Conservation (phyloP, 1,284 basidiomycete genomes). For the Fomitopsis betulina region DNA sequence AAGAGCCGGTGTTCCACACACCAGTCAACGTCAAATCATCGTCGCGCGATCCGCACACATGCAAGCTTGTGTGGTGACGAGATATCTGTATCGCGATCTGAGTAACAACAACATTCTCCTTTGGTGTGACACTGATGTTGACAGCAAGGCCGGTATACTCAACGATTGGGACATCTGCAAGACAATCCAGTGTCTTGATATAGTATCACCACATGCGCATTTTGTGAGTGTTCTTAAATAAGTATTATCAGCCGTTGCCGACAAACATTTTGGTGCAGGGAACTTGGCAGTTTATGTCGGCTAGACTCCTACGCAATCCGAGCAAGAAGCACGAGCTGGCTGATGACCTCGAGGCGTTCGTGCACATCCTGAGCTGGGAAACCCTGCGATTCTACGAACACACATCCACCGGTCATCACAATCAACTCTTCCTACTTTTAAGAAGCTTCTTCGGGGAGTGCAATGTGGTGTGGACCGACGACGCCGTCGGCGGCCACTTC, state of each 20-base stretch:
- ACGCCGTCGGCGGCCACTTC: too few relatives aligned
- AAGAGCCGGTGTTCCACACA: too few relatives aligned
- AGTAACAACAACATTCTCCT: constrained; percentile 5
- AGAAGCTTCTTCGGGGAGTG: too few relatives aligned
- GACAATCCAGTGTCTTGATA: not conserved
- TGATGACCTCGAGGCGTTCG: constrained; percentile 11
- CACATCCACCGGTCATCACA: not conserved
- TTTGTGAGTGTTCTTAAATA: not conserved
- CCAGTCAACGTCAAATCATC: too few relatives aligned
- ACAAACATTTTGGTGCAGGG: too few relatives aligned
- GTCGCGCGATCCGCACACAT: not conserved
- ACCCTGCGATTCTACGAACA: not conserved
- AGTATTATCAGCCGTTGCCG: too few relatives aligned
- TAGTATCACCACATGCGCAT: not conserved
- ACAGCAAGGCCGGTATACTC: not conserved
- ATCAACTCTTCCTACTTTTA: not conserved
- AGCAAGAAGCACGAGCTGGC: constrained; percentile 3
- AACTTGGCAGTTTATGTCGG: constrained; percentile 13
- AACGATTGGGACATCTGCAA: constrained; percentile 8
- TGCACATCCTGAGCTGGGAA: constrained; percentile 7
- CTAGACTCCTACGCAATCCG: not conserved
- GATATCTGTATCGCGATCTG: constrained; percentile 2
- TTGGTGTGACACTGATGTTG: not conserved
- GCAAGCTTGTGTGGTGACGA: not conserved
- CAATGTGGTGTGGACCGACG: too few relatives aligned